These are phyloP conservation scores for Amauroascus niger DNA, from an alignment of 2,329 filamentous ascomycete genomes.

Conservation along the genomic window DNA sequence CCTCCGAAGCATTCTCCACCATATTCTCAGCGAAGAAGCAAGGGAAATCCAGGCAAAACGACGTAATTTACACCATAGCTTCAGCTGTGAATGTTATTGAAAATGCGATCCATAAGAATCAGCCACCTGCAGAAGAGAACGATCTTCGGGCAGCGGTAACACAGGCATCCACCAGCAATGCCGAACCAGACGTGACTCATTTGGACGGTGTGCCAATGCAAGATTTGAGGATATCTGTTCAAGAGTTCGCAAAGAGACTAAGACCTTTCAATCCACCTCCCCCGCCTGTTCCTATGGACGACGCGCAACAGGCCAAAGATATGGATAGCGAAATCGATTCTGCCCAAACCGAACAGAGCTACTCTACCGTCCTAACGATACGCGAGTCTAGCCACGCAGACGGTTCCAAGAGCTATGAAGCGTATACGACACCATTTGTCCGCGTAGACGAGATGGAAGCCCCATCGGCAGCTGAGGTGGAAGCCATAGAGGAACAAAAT, in stretches of 20 bases:
- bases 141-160: slow-evolving; percentile 27
- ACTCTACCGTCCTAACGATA: slow-evolving; percentile 44
- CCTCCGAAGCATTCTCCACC: slow-evolving; percentile 65
- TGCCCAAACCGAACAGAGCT: slow-evolving; percentile 31
- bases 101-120: slow-evolving; percentile 25
- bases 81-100: slow-evolving; percentile 40
- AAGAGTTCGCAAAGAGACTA: slow-evolving; percentile 60
- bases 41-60: slow-evolving; percentile 38
- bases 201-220: slow-evolving; percentile 44
- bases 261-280: slow-evolving; percentile 80
- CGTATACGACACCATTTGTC: slow-evolving; percentile 43
- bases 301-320: slow-evolving; percentile 29
- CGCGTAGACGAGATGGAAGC: slow-evolving; percentile 32
- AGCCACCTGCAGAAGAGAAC: slow-evolving; percentile 30
- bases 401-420: slow-evolving; percentile 45
- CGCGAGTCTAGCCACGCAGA: slow-evolving; percentile 44
- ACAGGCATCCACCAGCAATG: slow-evolving; percentile 23
- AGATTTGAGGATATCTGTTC: slow-evolving; percentile 56
- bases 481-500: slow-evolving; percentile 51
- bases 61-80: slow-evolving; percentile 57
- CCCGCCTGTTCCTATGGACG: slow-evolving; percentile 54
- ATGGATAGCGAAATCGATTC: slow-evolving; percentile 30
- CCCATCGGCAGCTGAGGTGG: slow-evolving; percentile 20
- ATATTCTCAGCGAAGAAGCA: slow-evolving; percentile 61
- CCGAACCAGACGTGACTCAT: slow-evolving; percentile 30